Conservation (phyloP, 2,329 filamentous ascomycete species). For the Hymenoscyphus occultus region DNA sequence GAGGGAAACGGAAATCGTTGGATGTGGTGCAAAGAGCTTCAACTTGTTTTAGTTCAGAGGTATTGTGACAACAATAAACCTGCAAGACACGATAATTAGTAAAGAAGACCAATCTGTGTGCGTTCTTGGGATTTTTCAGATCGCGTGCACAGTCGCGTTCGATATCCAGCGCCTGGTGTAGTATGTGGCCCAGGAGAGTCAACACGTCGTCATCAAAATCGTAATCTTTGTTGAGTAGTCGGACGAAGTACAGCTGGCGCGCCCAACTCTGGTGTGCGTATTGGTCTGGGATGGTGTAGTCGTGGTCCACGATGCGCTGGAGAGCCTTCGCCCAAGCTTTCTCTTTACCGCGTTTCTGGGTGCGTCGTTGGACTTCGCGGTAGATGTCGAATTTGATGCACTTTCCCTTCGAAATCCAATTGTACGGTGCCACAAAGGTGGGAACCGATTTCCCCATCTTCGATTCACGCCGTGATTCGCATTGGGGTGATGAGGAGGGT, state of each 20-base stretch:
- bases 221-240: constrained; percentile 9
- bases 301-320: not conserved
- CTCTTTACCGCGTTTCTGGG: not conserved
- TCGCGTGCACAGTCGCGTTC: constrained; percentile 22
- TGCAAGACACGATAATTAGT: constrained; percentile 33
- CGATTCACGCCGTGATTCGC: not conserved
- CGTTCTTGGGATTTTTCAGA: constrained; percentile 11
- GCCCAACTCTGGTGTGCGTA: constrained; percentile 9
- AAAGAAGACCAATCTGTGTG: constrained; percentile 31
- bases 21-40: constrained; percentile 14
- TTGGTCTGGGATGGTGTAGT: not conserved
- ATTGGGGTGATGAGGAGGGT: not conserved
- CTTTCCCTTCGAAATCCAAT: constrained; percentile 16
- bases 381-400: not conserved
- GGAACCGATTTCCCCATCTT: not conserved
- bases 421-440: constrained; percentile 13
- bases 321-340: not conserved
- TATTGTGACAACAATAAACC: constrained; percentile 31
- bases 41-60: constrained; percentile 19
- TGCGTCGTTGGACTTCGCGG: constrained; percentile 3
- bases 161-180: constrained; percentile 24
- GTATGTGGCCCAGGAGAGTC: constrained; percentile 22
- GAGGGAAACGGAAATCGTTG: constrained; percentile 13
- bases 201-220: constrained; percentile 13
- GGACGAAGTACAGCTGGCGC: constrained; percentile 19